Conservation (phyloP, 257 asterid genomes). For the Petunia secreta region DNA sequence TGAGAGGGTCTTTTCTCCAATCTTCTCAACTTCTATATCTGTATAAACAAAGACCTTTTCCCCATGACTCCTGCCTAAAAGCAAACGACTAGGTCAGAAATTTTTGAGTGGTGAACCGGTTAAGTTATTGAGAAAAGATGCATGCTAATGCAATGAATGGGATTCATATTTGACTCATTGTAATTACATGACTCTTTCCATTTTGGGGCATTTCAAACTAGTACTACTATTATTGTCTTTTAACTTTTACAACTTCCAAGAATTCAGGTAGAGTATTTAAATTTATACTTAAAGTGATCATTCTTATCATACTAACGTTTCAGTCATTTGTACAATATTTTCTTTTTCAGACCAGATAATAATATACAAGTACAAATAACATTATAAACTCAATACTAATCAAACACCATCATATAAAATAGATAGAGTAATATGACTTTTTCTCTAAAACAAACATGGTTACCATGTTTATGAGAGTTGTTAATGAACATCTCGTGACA, state of each 20-base stretch:
- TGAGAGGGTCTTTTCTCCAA: too few relatives aligned
- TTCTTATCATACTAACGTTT: not conserved
- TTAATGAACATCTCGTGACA: not conserved
- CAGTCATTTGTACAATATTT: not conserved
- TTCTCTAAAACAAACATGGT: not conserved
- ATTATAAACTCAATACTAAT: not conserved
- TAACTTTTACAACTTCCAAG: not conserved
- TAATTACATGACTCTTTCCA: not conserved
- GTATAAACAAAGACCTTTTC: not conserved
- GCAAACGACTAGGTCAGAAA: not conserved
- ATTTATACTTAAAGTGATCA: too few relatives aligned
- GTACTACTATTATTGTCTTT: not conserved
- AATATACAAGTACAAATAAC: not conserved
- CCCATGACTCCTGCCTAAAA: slow-evolving; percentile 15
- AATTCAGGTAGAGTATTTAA: not conserved
- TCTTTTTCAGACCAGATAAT: not conserved
- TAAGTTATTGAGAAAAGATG: not conserved
- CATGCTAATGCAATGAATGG: not conserved
- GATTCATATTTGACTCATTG: not conserved
- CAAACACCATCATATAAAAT: not conserved
- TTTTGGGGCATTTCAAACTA: not conserved
- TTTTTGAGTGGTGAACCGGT: slow-evolving; percentile 3
- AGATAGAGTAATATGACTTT: not conserved
- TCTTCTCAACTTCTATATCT: not conserved
- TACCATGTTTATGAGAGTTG: not conserved